Base-by-base conservation (phyloP, 2,329 filamentous ascomycete species). In the Trichoderma atroviride region DNA sequence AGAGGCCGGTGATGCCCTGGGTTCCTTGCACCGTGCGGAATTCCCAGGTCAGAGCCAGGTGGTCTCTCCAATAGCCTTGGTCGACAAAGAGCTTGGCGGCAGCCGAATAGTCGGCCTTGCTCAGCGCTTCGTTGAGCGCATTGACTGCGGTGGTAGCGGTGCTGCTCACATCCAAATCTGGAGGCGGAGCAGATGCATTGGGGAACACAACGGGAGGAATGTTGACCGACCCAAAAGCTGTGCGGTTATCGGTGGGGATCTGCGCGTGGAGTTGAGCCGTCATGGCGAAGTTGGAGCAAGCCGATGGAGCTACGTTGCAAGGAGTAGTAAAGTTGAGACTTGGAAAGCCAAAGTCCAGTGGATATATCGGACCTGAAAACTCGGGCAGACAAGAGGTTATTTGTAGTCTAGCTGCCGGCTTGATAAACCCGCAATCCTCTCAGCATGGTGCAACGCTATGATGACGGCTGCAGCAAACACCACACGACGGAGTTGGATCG, bases 51-150 rank as follows among this genome's bases (percentile, higher is more conserved):
- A 89, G 75, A 24, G 82, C 83, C 0, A 89, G 78, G 55, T 88
- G 85, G 72, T 89, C 87, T 10, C 87, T 83, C 87, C 87, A 89
- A 76, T 83, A 88, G 68, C 85, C 83, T 24, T 84, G 78, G 0
- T 78, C 72, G 3, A 80, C 73, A 57, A 88, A 84, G 4, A 87
- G 77, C 1, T 72, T 66, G 0, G 80, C 74, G 0, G 84, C 53
- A 1, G 74, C 73, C 2, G 71, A 47, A 53, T 79, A 74, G 63
- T 86, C 78, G 3, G 78, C 74, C 13, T 72, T 74, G 5, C 73
- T 68, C 0, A 88, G 70, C 0, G 76, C 75, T 9, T 77, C 69
- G 73, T 86, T 87, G 73, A 87, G 74, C 1, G 72, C 70, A 0
- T 75, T 67, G 14, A 86, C 73, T 5, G 84, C 70, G 1, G 77